Evolutionary conservation across 805 yeast genomes (phyloP).

Genomic region (Lipomyces spencermartinsiae): DNA sequence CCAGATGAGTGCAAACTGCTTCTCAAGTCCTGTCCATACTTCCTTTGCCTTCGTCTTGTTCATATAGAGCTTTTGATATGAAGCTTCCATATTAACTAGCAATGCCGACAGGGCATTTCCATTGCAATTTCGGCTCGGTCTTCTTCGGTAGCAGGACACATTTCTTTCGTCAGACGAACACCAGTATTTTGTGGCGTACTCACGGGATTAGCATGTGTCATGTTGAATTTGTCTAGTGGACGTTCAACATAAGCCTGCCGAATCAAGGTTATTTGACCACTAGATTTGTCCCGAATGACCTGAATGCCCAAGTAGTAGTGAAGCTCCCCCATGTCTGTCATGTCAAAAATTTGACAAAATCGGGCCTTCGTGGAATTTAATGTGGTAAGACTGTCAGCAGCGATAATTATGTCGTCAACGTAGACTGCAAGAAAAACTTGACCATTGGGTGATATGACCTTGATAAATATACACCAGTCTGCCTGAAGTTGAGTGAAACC

Average conservation of each 20-base stretch:
- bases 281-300: not conserved
- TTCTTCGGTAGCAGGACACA: too few relatives aligned
- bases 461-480: slow-evolving; percentile 21
- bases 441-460: not conserved
- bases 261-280: not conserved
- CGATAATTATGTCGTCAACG: slow-evolving; percentile 34
- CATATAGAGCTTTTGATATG: too few relatives aligned
- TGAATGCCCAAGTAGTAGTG: slow-evolving; percentile 22
- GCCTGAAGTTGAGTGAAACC: slow-evolving; percentile 14
- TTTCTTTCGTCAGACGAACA: not conserved
- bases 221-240: not conserved
- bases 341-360: slow-evolving; percentile 20
- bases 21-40: too few relatives aligned
- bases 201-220: not conserved
- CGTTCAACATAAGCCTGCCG: not conserved
- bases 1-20: too few relatives aligned
- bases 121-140: not conserved
- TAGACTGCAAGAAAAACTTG: slow-evolving; percentile 25
- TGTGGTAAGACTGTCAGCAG: slow-evolving; percentile 14
- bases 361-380: slow-evolving; percentile 15
- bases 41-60: too few relatives aligned
- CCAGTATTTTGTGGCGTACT: not conserved
- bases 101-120: too few relatives aligned
- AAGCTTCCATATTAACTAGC: too few relatives aligned
- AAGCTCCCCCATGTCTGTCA: slow-evolving; percentile 31